These are phyloP conservation scores for Saturnispora serradocipensis DNA, from an alignment of 805 yeast species.

Conservation along the genomic window DNA sequence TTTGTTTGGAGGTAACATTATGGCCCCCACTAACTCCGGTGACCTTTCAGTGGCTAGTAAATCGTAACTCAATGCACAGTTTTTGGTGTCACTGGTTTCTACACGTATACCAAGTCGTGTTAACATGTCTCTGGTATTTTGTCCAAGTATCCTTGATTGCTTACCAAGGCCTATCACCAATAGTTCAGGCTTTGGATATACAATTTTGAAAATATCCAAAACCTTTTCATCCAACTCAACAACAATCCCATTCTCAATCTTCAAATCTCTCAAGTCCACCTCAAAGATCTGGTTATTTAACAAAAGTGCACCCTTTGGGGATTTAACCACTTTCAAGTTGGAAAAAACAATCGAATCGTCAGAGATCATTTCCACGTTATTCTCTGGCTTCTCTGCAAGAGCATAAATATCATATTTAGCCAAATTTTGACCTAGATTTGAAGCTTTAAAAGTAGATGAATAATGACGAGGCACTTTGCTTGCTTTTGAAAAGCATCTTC, in stretches of 20 bases:
- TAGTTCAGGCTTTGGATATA: slow-evolving; percentile 73
- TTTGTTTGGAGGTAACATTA: slow-evolving; percentile 61
- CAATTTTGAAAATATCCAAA: slow-evolving; percentile 41
- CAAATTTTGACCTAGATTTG: slow-evolving; percentile 29
- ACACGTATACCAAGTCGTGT: slow-evolving; percentile 56
- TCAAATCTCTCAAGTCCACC: slow-evolving; percentile 34
- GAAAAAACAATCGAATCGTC: slow-evolving; percentile 52
- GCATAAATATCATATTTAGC: slow-evolving; percentile 39
- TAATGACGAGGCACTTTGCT: slow-evolving; percentile 12
- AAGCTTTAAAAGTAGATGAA: slow-evolving; percentile 24
- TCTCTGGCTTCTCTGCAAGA: slow-evolving; percentile 35
- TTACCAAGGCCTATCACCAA: slow-evolving; percentile 64
- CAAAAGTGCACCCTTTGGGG: slow-evolving; percentile 41
- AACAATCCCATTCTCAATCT: slow-evolving; percentile 27
- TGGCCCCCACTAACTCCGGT: slow-evolving; percentile 62
- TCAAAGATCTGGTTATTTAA: slow-evolving; percentile 54
- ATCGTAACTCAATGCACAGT: slow-evolving; percentile 65
- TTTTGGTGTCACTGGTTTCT: slow-evolving; percentile 57
- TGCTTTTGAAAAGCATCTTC: slow-evolving; percentile 11
- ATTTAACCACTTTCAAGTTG: slow-evolving; percentile 38
- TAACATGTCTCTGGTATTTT: slow-evolving; percentile 40
- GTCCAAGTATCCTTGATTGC: slow-evolving; percentile 52
- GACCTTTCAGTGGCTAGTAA: slow-evolving; percentile 67
- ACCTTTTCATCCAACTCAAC: slow-evolving; percentile 34
- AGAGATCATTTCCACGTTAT: slow-evolving; percentile 43